These are phyloP conservation scores for Triglochin maritima DNA, from an alignment of 106 monocot genomes.

Conservation along the genomic window DNA sequence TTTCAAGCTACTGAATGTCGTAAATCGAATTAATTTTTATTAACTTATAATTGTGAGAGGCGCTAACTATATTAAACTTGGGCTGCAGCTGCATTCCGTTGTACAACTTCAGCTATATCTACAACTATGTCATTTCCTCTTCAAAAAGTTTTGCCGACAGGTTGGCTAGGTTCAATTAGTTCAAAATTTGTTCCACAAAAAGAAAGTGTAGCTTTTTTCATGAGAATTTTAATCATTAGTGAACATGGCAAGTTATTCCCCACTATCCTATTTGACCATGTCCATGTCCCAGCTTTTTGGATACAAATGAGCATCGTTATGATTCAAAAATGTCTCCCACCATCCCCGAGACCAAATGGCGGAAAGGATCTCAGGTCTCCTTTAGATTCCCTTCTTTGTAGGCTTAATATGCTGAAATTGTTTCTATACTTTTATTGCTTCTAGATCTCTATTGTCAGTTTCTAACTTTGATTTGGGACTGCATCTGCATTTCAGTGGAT, in stretches of 20 bases:
- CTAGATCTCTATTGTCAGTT: neutral
- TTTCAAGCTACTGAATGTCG: too few relatives aligned
- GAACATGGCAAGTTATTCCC: too few relatives aligned
- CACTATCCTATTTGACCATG: neutral
- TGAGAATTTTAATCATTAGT: neutral
- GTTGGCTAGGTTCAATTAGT: slow-evolving; percentile 20
- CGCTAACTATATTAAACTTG: too few relatives aligned
- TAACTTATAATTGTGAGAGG: too few relatives aligned
- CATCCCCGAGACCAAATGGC: slow-evolving; percentile 75
- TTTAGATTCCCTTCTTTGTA: neutral
- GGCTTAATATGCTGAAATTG: neutral
- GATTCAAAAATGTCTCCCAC: slow-evolving; percentile 73
- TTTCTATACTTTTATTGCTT: neutral
- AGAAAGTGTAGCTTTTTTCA: neutral
- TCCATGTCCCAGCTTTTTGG: slow-evolving; percentile 43
- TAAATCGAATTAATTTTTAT: too few relatives aligned
- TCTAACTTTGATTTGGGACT: slow-evolving; percentile 6
- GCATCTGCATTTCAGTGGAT: slow-evolving; percentile 63
- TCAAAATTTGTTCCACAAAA: neutral
- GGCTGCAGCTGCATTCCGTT: slow-evolving; percentile 83
- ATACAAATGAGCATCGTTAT: slow-evolving; percentile 66
- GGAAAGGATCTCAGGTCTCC: slow-evolving; percentile 96
- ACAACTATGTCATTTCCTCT: slow-evolving; percentile 83
- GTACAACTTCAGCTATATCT: slow-evolving; percentile 85
- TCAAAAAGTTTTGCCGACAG: slow-evolving; percentile 91